Conservation (phyloP, 768 basidiomycete genomes). For the Ephemerocybe angulata region DNA sequence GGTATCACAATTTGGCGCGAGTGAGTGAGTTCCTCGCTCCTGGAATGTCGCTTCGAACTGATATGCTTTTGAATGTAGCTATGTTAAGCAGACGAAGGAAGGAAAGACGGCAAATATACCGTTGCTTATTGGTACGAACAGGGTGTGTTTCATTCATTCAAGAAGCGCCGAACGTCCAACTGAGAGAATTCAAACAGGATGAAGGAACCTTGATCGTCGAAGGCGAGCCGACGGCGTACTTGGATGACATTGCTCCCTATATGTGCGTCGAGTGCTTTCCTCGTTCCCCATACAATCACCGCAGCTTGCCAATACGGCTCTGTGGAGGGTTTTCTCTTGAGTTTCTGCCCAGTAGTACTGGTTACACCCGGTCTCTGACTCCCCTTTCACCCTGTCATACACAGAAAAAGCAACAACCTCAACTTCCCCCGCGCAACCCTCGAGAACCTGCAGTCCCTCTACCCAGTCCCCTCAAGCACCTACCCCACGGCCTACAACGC, state of each 20-base stretch:
- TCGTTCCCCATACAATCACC: too few relatives aligned
- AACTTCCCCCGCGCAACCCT: slow-evolving; percentile 29
- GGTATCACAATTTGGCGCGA: slow-evolving; percentile 33
- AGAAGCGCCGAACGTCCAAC: not conserved
- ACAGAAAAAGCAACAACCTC: slow-evolving; percentile 30
- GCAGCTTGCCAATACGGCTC: too few relatives aligned
- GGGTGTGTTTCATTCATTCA: slow-evolving; percentile 13
- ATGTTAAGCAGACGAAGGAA: slow-evolving; percentile 24
- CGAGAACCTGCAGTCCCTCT: slow-evolving; percentile 19
- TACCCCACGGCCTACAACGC: slow-evolving; percentile 32
- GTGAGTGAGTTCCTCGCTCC: too few relatives aligned
- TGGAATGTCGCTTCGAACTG: too few relatives aligned
- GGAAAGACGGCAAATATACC: slow-evolving; percentile 29
- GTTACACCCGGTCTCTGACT: too few relatives aligned
- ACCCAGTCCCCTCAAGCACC: slow-evolving; percentile 25
- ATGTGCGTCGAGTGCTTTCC: slow-evolving; percentile 14
- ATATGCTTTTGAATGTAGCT: slow-evolving; percentile 20
- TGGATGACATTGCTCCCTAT: slow-evolving; percentile 25
- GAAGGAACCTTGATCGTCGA: slow-evolving; percentile 33
- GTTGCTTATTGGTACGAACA: slow-evolving; percentile 30
- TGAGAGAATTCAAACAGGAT: slow-evolving; percentile 15
- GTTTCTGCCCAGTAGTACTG: too few relatives aligned
- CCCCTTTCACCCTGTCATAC: not conserved
- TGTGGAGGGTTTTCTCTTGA: too few relatives aligned
- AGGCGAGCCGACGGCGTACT: slow-evolving; percentile 31